Evolutionary conservation across 371 early-diverging fungal species (phyloP), one percentile per base, ranked within the genome.

Genomic region (Blakeslea trispora): DNA sequence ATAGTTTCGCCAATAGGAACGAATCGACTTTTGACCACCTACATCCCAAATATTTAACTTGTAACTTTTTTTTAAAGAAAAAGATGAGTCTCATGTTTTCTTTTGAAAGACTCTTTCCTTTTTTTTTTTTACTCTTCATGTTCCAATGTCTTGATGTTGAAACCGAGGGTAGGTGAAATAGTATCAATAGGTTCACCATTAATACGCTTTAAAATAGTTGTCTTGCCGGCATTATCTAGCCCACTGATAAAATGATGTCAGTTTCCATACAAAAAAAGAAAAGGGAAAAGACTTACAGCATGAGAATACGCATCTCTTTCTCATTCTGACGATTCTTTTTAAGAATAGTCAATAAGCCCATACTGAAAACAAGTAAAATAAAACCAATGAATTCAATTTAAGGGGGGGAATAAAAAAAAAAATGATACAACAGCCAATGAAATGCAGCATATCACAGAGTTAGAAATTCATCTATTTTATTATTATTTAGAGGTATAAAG

Each of bases 161-260:
- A 96, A 0, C 99, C 98, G 19, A 99, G 81, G 0, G 99, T 99
- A 11, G 99, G 99, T n/a, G 98, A 91, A 44, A 99, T 92, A n/a
- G 88, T 87, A 63, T 85, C 85, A 51, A 93, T 93, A 50, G 87
- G 85, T 61, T 95, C 93, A 24, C 95, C 95, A 70, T 93, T 94
- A 66, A 98, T 87, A 5, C 92, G 84, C 64, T 97, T 95, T 32
- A 99, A 76, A 57, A 99, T 94, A 18, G 99, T 98, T 0, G 99
- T 99, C 64, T 99, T 99, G 63, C 99, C 99, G 0, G 99, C 98
- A 82, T 99, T 99, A 79, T 99, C 99, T 15, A 98, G 83, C 0
- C 99, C 99, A 13, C 89, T 91, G 41, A 55, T 40, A n/a, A 17
- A 9, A 40, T 14, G 21, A 23, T 4, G n/a, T 32, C 31, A 15